Base-by-base conservation (phyloP, 768 basidiomycete species). In the Lepiota subincarnata region DNA sequence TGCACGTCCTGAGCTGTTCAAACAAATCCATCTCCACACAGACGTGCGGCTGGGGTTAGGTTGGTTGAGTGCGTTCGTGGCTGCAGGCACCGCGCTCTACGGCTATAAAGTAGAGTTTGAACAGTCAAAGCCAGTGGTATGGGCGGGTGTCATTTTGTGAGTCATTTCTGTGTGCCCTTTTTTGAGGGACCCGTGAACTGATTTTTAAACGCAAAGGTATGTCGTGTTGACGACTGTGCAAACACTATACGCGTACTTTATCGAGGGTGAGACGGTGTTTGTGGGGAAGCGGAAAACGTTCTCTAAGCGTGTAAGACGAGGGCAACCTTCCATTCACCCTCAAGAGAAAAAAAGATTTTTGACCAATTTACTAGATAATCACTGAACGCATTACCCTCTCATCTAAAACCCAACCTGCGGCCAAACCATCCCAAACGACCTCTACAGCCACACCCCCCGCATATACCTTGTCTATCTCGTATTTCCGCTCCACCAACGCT, bases 21-120 rank as follows among this genome's bases (percentile, higher is more conserved):
- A 87, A 55, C 89, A 89, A 65, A 92, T 84, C 35, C 80, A 95
- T 68, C 73, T 82, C 39, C 93, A 98, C 61, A 92, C 91, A 1
- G 94, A 97, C 64, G 84, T 97, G 10, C 84, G 91, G 45, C 79
- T 98, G 39, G 83, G 73, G 0, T 77, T 98, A 11, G 96, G 96
- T 24, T 98, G 92, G 89, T 72, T 85, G 13, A 82, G 87, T 57
- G 88, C 93, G 43, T 78, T 93, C 55, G 77, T 95, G 13, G 92
- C 94, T 18, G 80, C 79, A 40, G 87, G 80, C 11, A 92, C 91
- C 24, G 87, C 86, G 31, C 74, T 91, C 39, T 96, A 96, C 62
- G 90, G 92, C 31, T 92, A 86, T 70, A 86, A 87, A 62, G 73
- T 86, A 41, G 87, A 89, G n/a, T 98, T 96, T 66, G 90, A 96